Conservation (phyloP, 192 early-diverging fungal species). For the Gonapodya sp. region DNA sequence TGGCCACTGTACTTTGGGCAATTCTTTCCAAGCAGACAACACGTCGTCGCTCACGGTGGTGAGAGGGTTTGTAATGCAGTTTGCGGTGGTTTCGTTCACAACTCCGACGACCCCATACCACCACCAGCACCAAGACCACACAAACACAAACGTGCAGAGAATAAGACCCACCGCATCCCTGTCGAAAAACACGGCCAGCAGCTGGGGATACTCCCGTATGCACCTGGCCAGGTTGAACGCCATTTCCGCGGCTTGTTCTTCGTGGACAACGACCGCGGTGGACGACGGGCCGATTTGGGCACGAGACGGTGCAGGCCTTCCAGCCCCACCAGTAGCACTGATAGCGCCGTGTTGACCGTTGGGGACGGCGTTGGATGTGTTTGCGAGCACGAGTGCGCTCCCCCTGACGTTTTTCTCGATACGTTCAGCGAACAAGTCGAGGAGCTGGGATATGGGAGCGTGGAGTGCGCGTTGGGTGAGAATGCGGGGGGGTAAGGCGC, state of each 20-base stretch:
- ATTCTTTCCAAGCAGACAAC: no score
- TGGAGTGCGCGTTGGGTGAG: background rate
- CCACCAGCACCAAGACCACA: no score
- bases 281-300: no score
- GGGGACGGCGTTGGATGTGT: background rate
- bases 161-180: background rate
- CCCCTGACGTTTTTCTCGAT: background rate
- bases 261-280: background rate
- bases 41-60: no score
- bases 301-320: no score
- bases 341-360: background rate
- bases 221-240: background rate
- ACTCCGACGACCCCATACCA: no score
- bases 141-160: background rate
- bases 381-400: background rate
- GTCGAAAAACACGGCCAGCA: background rate
- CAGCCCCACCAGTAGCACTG: no score
- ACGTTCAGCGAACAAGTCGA: background rate
- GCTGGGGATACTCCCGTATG: background rate
- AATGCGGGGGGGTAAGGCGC: background rate
- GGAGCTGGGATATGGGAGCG: background rate
- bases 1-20: no score
- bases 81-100: no score
- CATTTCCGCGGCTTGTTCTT: background rate
- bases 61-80: no score